Evolutionary conservation across 495 filamentous ascomycete genomes (phyloP), one percentile per base, ranked within the genome.

Genomic region (Penicillium egyptiacum): DNA sequence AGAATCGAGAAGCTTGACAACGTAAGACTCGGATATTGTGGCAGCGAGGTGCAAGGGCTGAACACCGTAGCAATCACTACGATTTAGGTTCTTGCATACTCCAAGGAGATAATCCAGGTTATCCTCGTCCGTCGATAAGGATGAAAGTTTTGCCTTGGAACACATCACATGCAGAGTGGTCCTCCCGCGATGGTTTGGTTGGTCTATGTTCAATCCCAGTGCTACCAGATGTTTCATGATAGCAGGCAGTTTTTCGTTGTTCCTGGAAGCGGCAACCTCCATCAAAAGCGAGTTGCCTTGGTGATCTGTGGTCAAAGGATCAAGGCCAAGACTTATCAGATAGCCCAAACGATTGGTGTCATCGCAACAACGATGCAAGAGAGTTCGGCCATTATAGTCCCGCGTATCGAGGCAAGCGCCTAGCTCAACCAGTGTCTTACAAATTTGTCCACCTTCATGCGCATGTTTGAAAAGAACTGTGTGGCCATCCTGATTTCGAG

Each of bases 1-100:
- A 17, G 61, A 26, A 23, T 58, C 33, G 35, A 66, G 57, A 49
- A 64, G 64, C 37, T 56, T 58, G 37, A 53, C 45, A 41, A 64
- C 47, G 47, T 50, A 56, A 20, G 3, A 26, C 22, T 57, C 60
- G 33, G 59, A 65, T 5, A 65, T 44, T n/a, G 63, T 47, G 9
- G 59, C 63, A 5, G 63, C 59, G 22, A 65, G 40, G 45, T 65
- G 59, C 37, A 62, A 39, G 4, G 63, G 63, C 20, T 57, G 56
- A 43, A 65, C 43, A 3, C 56, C 59, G 9, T 60, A n/a, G 9
- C 23, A 11, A 30, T 65, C 63, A 12, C 19, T 22, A 45, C 33
- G 46, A 43, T 20, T 57, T 22, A 30, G 25, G 44, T 50, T 56
- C 14, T 51, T 55, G 51, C 48, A 56, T 2, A 42, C 12, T 49